These are phyloP conservation scores for Pinus albicaulis DNA, from an alignment of 75 land plant genomes.

Conservation along the genomic window DNA sequence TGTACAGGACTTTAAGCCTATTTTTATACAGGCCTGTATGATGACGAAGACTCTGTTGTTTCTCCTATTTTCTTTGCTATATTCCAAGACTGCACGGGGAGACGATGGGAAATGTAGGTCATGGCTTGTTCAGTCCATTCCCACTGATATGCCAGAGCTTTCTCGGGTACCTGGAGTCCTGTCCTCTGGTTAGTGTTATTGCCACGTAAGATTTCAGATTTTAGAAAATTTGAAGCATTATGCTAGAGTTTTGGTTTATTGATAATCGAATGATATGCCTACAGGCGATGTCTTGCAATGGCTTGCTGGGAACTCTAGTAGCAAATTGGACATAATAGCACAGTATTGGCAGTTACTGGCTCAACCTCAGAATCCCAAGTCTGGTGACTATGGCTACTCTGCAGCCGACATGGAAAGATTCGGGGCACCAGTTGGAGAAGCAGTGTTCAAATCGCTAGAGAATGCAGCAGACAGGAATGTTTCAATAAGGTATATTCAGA, in stretches of 20 bases:
- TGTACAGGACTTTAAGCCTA: too few species aligned
- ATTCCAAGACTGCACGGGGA: too few species aligned
- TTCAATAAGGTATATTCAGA: constrained; percentile 35
- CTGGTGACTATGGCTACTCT: constrained; percentile 88
- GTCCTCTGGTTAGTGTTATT: constrained; percentile 33
- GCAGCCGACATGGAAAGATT: constrained; percentile 56
- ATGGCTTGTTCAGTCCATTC: constrained; percentile 88
- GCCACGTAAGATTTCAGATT: neutral
- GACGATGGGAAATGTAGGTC: constrained; percentile 43
- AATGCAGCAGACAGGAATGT: constrained; percentile 75
- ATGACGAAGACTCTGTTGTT: too few species aligned
- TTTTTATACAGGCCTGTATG: too few species aligned
- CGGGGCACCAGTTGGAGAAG: constrained; percentile 58
- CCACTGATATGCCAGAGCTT: constrained; percentile 88
- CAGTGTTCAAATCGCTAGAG: constrained; percentile 52
- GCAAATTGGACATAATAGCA: constrained; percentile 56
- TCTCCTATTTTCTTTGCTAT: too few species aligned
- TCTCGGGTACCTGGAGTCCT: constrained; percentile 71
- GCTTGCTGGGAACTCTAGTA: constrained; percentile 75
- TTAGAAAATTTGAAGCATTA: too few species aligned
- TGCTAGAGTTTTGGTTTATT: neutral
- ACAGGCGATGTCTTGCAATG: constrained; percentile 72
- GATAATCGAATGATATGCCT: neutral
- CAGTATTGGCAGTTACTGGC: constrained; percentile 86
- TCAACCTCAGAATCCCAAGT: constrained; percentile 50